Evolutionary conservation across 768 basidiomycete genomes (phyloP).

Genomic region (Rhodotorula babjevae): DNA sequence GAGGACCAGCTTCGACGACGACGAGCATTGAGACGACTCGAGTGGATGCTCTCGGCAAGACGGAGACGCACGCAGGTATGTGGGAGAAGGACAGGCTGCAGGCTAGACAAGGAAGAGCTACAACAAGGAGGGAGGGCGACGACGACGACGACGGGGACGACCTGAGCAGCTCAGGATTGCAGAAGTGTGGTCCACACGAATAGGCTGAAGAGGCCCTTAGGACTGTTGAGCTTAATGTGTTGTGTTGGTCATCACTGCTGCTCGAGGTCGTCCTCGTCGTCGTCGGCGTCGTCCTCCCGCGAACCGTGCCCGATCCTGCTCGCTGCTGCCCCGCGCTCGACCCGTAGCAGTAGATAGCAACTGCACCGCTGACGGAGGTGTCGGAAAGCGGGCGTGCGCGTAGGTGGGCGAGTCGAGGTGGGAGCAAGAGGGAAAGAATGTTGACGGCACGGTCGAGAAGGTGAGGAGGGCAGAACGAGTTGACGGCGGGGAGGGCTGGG

Average conservation of each 20-base stretch:
- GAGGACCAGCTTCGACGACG: too few species aligned
- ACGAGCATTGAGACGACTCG: too few species aligned
- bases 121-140: neutral
- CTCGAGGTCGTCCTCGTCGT: neutral
- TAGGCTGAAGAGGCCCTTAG: constrained; percentile 16
- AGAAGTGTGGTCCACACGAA: constrained; percentile 16
- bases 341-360: neutral
- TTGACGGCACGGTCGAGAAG: too few species aligned
- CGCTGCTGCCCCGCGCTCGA: neutral
- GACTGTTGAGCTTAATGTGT: constrained; percentile 29
- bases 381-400: too few species aligned
- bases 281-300: neutral
- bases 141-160: neutral
- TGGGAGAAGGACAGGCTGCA: too few species aligned
- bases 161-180: constrained; percentile 9
- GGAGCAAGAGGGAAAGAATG: too few species aligned
- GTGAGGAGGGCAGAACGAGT: too few species aligned
- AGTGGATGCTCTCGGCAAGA: too few species aligned
- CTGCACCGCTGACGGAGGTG: too few species aligned
- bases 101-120: neutral
- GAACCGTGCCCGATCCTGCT: neutral
- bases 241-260: neutral
- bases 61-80: too few species aligned
- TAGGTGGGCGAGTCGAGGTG: too few species aligned
- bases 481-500: too few species aligned